Conservation (phyloP, 257 asterid genomes). For the Forsythia viridissima region DNA sequence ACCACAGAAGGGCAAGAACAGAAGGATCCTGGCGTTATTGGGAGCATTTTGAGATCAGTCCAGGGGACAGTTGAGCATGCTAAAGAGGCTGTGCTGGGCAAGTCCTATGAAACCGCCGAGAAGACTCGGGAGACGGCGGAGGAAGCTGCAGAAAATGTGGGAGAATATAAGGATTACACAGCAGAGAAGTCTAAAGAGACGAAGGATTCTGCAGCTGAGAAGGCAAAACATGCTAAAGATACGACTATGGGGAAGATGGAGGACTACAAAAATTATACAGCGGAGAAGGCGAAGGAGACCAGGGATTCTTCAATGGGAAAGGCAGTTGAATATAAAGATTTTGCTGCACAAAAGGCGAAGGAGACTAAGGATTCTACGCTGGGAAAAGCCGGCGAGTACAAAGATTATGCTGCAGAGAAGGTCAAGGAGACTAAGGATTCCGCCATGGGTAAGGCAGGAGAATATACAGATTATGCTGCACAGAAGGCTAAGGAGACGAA, state of each 20-base stretch:
- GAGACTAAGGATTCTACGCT: slow-evolving; percentile 12
- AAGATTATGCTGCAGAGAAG: slow-evolving; percentile 30
- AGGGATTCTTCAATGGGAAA: slow-evolving; percentile 3
- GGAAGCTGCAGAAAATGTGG: slow-evolving; percentile 1
- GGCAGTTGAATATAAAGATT: slow-evolving; percentile 1
- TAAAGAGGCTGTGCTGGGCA: slow-evolving; percentile 39
- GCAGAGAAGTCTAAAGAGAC: background rate
- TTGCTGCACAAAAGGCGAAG: slow-evolving; percentile 22
- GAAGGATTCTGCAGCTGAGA: background rate
- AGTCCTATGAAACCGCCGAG: slow-evolving; percentile 41
- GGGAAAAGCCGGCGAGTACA: slow-evolving; percentile 19
- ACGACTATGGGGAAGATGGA: background rate
- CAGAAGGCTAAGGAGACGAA: slow-evolving; percentile 21
- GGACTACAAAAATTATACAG: background rate
- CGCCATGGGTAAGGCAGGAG: slow-evolving; percentile 16
- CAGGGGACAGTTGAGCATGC: slow-evolving; percentile 43
- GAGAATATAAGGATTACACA: background rate
- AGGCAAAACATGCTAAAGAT: slow-evolving; percentile 1
- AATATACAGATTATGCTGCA: background rate
- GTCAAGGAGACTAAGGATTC: slow-evolving; percentile 19
- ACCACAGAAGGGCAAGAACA: slow-evolving; percentile 2
- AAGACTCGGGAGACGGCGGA: slow-evolving; percentile 23
- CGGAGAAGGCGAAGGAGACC: slow-evolving; percentile 32
- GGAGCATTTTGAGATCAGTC: slow-evolving; percentile 29
- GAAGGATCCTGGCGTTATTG: slow-evolving; percentile 29